Percentiles rank a stretch among this genome's conserved stretches.
Conservation (phyloP, 371 early-diverging fungal genomes). For the Entomophthora muscae region DNA sequence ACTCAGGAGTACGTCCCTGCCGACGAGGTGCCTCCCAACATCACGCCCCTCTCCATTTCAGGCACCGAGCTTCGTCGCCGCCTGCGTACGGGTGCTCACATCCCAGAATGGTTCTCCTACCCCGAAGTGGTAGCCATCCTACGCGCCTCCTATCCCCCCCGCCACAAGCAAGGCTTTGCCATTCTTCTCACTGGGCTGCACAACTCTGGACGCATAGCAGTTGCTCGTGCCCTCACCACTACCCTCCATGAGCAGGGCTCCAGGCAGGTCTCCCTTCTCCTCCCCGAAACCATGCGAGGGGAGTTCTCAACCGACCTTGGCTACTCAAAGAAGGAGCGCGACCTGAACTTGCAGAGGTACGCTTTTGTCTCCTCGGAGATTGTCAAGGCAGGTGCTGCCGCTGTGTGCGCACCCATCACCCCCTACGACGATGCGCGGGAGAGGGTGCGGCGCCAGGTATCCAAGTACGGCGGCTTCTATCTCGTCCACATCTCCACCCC, state of each 20-base stretch:
- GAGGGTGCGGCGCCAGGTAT: constrained; percentile 41
- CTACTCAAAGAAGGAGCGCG: constrained; percentile 68
- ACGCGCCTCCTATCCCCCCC: constrained; percentile 72
- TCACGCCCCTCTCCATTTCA: constrained; percentile 56
- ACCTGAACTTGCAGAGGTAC: constrained; percentile 69
- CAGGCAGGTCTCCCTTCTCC: constrained; percentile 67
- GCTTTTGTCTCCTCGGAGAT: constrained; percentile 80
- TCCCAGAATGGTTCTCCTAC: constrained; percentile 96
- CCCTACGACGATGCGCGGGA: constrained; percentile 71
- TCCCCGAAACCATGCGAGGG: constrained; percentile 72
- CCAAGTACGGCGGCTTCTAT: constrained; percentile 66
- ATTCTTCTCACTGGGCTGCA: constrained; percentile 81
- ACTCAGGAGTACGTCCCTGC: constrained; percentile 82
- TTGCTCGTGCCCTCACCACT: constrained; percentile 77
- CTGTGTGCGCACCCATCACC: constrained; percentile 82
- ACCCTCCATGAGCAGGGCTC: constrained; percentile 75
- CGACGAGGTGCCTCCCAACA: constrained; percentile 66
- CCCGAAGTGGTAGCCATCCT: constrained; percentile 82
- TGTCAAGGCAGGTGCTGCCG: constrained; percentile 78
- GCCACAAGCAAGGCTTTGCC: constrained; percentile 76
- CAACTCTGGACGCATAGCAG: constrained; percentile 59
- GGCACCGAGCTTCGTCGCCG: constrained; percentile 66
- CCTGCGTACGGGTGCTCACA: constrained; percentile 62
- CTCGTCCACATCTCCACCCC: constrained; percentile 79
- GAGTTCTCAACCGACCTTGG: constrained; percentile 77